Conservation (phyloP, 352 stramenopile genomes). For the Globisporangium acanthophoron region DNA sequence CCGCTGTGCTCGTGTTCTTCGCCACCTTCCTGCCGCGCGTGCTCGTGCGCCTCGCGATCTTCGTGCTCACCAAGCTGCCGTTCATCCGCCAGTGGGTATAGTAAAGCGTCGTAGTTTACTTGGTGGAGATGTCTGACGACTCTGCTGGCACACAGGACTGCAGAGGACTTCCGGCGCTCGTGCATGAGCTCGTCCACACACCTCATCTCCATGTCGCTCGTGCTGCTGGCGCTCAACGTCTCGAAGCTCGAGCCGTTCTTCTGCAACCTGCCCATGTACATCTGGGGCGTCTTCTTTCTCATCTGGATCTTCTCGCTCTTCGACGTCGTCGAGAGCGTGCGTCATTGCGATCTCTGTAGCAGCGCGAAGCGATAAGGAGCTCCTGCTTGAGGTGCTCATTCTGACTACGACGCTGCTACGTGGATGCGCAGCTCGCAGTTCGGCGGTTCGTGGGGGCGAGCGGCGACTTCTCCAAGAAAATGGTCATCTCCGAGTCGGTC, state of each 20-base stretch:
- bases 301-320: conserved; percentile 88
- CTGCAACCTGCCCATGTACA: conserved; percentile 72
- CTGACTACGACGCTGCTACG: conserved; percentile 6
- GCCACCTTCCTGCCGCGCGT: conserved; percentile 83
- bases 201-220: conserved; percentile 76
- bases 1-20: conserved; percentile 80
- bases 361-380: too few species aligned
- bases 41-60: conserved; percentile 78
- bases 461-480: conserved; percentile 81
- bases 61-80: conserved; percentile 80
- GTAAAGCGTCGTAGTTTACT: neutral
- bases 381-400: neutral
- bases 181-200: conserved; percentile 80
- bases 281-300: conserved; percentile 88
- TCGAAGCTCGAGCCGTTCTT: conserved; percentile 60
- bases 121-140: neutral
- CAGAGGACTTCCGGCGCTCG: conserved; percentile 75
- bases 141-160: conserved; percentile 32
- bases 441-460: conserved; percentile 74
- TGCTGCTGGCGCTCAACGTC: conserved; percentile 52
- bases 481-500: conserved; percentile 87
- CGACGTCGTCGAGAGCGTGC: conserved; percentile 81
- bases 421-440: conserved; percentile 47
- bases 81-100: conserved; percentile 76
- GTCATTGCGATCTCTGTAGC: conserved; percentile 10